Evolutionary conservation across 176 grass and related monocot species (phyloP).

Genomic region (Musa itinerans): DNA sequence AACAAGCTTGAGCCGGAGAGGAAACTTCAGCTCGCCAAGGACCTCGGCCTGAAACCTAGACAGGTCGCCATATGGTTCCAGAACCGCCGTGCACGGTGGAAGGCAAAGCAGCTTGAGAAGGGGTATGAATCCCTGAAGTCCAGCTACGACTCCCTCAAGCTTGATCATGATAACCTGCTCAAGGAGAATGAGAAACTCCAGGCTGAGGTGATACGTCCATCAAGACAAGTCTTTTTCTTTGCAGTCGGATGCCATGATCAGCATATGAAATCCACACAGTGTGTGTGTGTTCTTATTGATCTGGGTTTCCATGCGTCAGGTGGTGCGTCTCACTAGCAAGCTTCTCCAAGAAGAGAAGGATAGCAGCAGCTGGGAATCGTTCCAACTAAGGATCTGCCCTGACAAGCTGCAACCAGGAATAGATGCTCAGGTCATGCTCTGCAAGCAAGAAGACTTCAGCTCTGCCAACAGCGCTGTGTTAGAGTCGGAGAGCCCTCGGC

Average conservation of each 20-base stretch:
- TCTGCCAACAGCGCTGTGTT: constrained; percentile 1
- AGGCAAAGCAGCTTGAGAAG: constrained; percentile 87
- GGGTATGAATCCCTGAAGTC: constrained; percentile 46
- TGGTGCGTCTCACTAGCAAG: neutral
- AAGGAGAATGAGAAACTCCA: constrained; percentile 14
- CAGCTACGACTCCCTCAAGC: constrained; percentile 48
- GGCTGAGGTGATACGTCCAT: neutral
- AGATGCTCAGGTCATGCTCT: neutral
- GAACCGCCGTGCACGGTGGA: constrained; percentile 93
- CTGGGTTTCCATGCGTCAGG: neutral
- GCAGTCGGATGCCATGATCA: no score
- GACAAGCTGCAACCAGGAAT: neutral
- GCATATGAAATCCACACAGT: no score
- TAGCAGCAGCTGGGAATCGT: neutral
- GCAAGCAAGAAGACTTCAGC: constrained; percentile 6
- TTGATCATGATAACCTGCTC: constrained; percentile 32
- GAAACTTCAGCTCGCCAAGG: constrained; percentile 66
- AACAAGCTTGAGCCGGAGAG: constrained; percentile 88
- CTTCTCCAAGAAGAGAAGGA: neutral
- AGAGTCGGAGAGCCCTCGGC: neutral
- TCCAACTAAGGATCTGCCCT: neutral
- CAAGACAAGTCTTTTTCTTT: no score
- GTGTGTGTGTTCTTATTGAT: neutral
- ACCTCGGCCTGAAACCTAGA: constrained; percentile 71
- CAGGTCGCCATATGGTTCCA: constrained; percentile 99